Base-by-base conservation (phyloP, 2,329 filamentous ascomycete genomes). In the Rhytidhysteron rufulum region DNA sequence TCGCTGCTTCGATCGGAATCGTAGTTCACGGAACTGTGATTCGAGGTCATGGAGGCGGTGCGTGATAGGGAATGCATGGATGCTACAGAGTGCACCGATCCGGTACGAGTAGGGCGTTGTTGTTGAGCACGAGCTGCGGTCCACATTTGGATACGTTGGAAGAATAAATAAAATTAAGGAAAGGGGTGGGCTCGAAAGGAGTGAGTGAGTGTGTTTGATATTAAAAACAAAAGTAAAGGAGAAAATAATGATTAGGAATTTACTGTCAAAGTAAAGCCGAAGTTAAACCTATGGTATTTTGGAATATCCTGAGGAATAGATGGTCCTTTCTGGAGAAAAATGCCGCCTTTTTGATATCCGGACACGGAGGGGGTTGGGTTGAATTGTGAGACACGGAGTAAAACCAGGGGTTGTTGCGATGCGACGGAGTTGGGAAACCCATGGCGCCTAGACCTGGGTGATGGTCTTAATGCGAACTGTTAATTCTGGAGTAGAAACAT, bases 1-100 rank as follows among this genome's bases (percentile, higher is more conserved):
- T 63, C 60, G 32, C 54, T 59, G 8, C 53, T 59, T 19, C 50
- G 50, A 41, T 63, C 60, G 2, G 58, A 62, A 13, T 63, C 61
- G 50, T 63, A 62, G 16, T 47, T 54, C 39, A 30, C 40, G 5
- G 48, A 40, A n/a, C 55, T 50, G 22, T 44, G 50, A 11, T 47
- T 47, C 20, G 58, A 62, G 13, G 40, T 40, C 33, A 59, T 52
- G 2, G 58, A 58, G 20, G 45, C 44, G 9, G 54, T 50, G 2
- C 54, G 56, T 24, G 53, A 50, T 25, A 36, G 42, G 8, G 57
- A 60, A 24, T 58, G 54, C 17, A 62, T 39, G 5, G 60, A 62
- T 5, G 21, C 52, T 29, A 64, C 37, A 4, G 60, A 62, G 40
- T 63, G 51, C 16, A 63, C 45, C 7, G 59, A 62, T 15, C 48